Base-by-base conservation (phyloP, 495 filamentous ascomycete genomes). In the Penicillium psychrofluorescens region DNA sequence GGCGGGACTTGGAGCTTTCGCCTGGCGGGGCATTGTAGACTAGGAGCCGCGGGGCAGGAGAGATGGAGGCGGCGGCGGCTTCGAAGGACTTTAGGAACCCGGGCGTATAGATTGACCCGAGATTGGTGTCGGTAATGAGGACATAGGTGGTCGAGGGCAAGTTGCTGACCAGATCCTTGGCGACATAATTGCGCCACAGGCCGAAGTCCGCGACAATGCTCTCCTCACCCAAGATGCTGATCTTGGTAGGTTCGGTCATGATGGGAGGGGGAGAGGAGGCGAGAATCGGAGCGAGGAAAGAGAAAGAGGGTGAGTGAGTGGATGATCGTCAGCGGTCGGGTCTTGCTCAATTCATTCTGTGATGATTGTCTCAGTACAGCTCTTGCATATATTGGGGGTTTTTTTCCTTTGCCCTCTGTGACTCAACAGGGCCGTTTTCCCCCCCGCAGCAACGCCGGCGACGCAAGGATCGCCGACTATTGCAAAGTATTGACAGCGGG, bases 71-170 rank as follows among this genome's bases (percentile, higher is more conserved):
- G 14, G 76, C 64, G 41, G 71, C 69, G 30, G 58, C 53, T 47
- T 81, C 71, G 65, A 98, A 97, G 45, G 75, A 66, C 37, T 76
- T 71, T 57, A 84, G 67, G 69, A 97, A 97, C 38, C 61, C 54
- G 11, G 88, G 78, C 7, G 86, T 81, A 68, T 98, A 95, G 51
- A 84, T 77, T 11, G 81, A 75, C 40, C 77, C 78, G 49, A 98
- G 81, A 62, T 97, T 97, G 13, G 88, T 91, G 66, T 98, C 92
- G 56, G 92, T 97, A 54, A 98, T 84, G 36, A 98, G 82, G 36
- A 96, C 86, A 63, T 96, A 98, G 46, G 89, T 96, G 22, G 88
- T 91, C 15, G 90, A 91, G 35, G 76, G 67, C 46, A 92, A 65
- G 57, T 81, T 84, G 28, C 74, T 70, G 52, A 96, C 72, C 35